phyloP scores from a whole-genome alignment of 108 stramenopile genomes.

The Bacterosira constricta region DNA sequence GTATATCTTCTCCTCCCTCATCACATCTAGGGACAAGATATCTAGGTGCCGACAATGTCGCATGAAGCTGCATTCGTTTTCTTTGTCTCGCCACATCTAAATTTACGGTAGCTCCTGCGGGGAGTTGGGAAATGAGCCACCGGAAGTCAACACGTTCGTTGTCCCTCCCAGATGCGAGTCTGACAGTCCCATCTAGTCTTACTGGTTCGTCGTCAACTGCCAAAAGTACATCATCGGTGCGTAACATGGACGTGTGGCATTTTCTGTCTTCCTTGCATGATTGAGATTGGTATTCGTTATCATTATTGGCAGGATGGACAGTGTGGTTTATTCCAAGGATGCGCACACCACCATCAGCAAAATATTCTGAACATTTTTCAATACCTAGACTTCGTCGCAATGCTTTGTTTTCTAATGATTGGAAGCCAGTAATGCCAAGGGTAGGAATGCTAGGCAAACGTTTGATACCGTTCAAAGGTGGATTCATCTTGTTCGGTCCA shows the following conservation, averaged over 20 bases:
- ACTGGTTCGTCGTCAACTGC: constrained; percentile 20
- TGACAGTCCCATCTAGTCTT: constrained; percentile 26
- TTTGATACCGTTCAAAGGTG: neutral
- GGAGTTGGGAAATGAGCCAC: constrained; percentile 24
- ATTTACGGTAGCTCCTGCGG: neutral
- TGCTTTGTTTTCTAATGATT: constrained; percentile 29
- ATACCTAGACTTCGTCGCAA: constrained; percentile 21
- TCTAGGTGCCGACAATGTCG: constrained; percentile 7
- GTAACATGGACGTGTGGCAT: constrained; percentile 4
- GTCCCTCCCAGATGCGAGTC: constrained; percentile 19
- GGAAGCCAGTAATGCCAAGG: constrained; percentile 28
- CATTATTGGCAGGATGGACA: constrained; percentile 7
- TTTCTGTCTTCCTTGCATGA: constrained; percentile 4
- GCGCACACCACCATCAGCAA: constrained; percentile 11
- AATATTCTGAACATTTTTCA: neutral
- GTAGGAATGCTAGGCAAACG: constrained; percentile 5
- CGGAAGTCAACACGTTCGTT: constrained; percentile 34
- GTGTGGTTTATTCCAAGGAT: constrained; percentile 22
- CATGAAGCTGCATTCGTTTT: neutral
- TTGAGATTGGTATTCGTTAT: neutral
- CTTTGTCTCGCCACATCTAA: constrained; percentile 22
- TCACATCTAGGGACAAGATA: constrained; percentile 22
- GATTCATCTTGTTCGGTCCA: neutral
- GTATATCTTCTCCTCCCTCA: constrained; percentile 16
- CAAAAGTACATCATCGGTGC: constrained; percentile 26